A percentile compares a stretch with the other conserved stretches of the same genome.
Evolutionary conservation across 1,284 basidiomycete species (phyloP).

Genomic region (Fomitiporia mediterranea): DNA sequence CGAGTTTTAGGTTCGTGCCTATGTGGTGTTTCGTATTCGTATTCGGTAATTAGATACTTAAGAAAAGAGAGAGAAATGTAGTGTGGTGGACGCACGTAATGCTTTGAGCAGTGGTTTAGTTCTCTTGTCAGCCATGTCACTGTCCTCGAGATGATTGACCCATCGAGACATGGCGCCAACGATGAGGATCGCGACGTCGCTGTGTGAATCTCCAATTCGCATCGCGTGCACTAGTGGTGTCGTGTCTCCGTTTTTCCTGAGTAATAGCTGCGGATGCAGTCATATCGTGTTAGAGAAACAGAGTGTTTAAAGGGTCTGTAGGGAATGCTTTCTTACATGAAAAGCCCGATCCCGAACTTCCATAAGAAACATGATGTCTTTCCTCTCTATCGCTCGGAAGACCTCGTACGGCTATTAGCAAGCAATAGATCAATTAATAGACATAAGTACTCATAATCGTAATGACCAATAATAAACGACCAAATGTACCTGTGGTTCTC

Average conservation of each 20-base stretch:
- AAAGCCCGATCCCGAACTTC: slow-evolving; percentile 75
- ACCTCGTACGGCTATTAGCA: slow-evolving; percentile 61
- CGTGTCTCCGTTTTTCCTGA: slow-evolving; percentile 67
- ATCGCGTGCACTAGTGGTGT: slow-evolving; percentile 79
- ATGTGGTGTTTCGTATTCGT: slow-evolving; percentile 15
- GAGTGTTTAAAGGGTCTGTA: too few relatives aligned
- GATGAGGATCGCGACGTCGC: slow-evolving; percentile 71
- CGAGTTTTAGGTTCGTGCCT: slow-evolving; percentile 77
- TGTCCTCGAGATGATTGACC: slow-evolving; percentile 72
- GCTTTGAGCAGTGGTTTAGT: slow-evolving; percentile 66
- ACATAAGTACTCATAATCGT: background rate
- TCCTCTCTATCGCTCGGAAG: slow-evolving; percentile 66
- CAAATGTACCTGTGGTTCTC: slow-evolving; percentile 53
- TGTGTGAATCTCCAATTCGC: slow-evolving; percentile 67
- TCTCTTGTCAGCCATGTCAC: slow-evolving; percentile 56
- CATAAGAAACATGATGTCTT: slow-evolving; percentile 73
- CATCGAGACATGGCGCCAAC: slow-evolving; percentile 78
- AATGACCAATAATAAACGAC: background rate
- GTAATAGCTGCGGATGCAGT: too few relatives aligned
- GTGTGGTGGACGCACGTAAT: slow-evolving; percentile 48
- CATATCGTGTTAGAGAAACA: slow-evolving; percentile 1
- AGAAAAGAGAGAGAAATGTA: background rate
- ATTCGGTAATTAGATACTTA: slow-evolving; percentile 5
- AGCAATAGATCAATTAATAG: background rate
- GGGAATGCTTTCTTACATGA: too few relatives aligned